A percentile compares a stretch with the other conserved stretches of the same genome.
These are phyloP conservation scores for Leccinum solheimii DNA, from an alignment of 1,284 basidiomycete species.

Conservation along the genomic window DNA sequence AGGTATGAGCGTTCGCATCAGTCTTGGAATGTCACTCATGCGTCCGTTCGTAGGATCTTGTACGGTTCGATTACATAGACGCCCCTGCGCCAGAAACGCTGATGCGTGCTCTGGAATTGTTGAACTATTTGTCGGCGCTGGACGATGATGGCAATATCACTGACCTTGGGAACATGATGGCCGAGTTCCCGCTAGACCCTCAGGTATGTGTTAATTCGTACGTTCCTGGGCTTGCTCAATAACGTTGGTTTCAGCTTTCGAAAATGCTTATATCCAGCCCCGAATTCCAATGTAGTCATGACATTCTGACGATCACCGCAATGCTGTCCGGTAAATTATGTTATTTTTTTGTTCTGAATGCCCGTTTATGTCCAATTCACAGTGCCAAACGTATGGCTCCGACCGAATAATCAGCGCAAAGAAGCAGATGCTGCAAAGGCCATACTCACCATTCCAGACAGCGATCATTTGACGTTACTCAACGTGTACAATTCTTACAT, in stretches of 20 bases:
- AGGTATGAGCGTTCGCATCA: constrained; percentile 39
- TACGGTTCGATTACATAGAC: constrained; percentile 94
- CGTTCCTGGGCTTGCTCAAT: background rate
- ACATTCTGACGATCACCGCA: constrained; percentile 92
- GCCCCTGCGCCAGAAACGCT: constrained; percentile 96
- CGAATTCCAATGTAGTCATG: constrained; percentile 95
- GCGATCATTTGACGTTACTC: constrained; percentile 93
- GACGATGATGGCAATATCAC: constrained; percentile 96
- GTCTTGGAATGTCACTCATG: constrained; percentile 6
- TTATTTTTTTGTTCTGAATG: background rate
- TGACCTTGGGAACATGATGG: constrained; percentile 88
- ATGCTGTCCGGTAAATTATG: constrained; percentile 82
- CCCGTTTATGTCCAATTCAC: constrained; percentile 9
- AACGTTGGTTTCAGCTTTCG: constrained; percentile 56
- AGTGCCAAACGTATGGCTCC: constrained; percentile 94
- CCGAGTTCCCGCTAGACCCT: constrained; percentile 97
- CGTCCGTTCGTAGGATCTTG: constrained; percentile 63
- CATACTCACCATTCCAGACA: constrained; percentile 87
- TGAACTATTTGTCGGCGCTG: constrained; percentile 91
- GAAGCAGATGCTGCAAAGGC: constrained; percentile 95
- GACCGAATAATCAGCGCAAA: constrained; percentile 84
- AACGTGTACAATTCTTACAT: constrained; percentile 97
- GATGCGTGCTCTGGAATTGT: constrained; percentile 94
- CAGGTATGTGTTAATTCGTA: constrained; percentile 54
- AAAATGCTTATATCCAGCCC: constrained; percentile 95